Conservation (phyloP, 768 basidiomycete species). For the Krasilnikovozyma curviuscula region DNA sequence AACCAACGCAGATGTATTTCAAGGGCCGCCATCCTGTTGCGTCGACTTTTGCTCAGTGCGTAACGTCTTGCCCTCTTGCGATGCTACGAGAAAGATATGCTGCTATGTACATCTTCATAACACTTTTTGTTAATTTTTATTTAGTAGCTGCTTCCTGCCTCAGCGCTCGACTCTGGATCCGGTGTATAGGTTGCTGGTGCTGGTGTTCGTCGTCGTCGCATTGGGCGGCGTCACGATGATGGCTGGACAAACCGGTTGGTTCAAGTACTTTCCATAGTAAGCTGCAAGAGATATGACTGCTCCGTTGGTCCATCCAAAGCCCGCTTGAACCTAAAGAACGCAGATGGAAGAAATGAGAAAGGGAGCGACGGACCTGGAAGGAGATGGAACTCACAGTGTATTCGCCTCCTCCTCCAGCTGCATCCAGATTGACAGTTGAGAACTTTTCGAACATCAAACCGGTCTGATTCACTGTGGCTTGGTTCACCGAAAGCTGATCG, state of each 20-base stretch:
- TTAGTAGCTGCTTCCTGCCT: too few relatives aligned
- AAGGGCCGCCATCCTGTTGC: too few relatives aligned
- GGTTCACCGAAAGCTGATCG: conserved; percentile 7
- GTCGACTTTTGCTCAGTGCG: too few relatives aligned
- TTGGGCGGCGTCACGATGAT: conserved; percentile 1
- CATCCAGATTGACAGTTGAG: conserved; percentile 36
- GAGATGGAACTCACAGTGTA: background rate
- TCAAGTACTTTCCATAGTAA: conserved; percentile 16
- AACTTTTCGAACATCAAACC: conserved; percentile 75
- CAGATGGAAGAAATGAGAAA: background rate
- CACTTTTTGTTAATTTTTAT: too few relatives aligned
- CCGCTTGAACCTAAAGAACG: conserved; percentile 30
- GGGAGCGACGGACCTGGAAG: background rate
- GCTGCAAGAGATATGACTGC: conserved; percentile 55
- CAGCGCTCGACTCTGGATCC: background rate
- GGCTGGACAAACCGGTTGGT: conserved; percentile 26
- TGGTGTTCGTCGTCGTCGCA: background rate
- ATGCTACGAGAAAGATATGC: too few relatives aligned
- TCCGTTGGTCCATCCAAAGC: conserved; percentile 81
- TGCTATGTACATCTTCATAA: too few relatives aligned
- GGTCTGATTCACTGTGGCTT: background rate
- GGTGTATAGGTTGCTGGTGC: background rate
- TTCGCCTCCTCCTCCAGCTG: conserved; percentile 25
- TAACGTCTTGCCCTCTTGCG: too few relatives aligned
- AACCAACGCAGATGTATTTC: too few relatives aligned